These are phyloP conservation scores for Verticillium tricorpus DNA, from an alignment of 2,329 filamentous ascomycete species.

Conservation along the genomic window DNA sequence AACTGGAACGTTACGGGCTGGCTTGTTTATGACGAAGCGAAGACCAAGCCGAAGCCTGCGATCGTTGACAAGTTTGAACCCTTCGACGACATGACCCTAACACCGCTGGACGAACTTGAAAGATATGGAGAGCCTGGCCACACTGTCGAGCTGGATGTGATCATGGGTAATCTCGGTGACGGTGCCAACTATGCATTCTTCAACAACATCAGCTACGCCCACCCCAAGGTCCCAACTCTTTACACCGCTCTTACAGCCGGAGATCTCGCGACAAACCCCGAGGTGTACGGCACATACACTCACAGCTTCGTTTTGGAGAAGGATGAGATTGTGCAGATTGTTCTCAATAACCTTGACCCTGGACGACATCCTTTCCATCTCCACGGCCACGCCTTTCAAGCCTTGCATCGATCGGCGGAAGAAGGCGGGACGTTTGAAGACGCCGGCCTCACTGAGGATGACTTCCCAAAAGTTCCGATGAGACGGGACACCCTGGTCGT, in stretches of 20 bases:
- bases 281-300: conserved; percentile 62
- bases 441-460: conserved; percentile 35
- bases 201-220: conserved; percentile 73
- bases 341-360: conserved; percentile 72
- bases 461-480: conserved; percentile 54
- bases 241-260: conserved; percentile 69
- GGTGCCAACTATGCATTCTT: conserved; percentile 61
- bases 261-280: conserved; percentile 51
- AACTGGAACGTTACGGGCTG: conserved; percentile 67
- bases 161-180: conserved; percentile 56
- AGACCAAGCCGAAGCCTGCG: conserved; percentile 44
- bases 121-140: conserved; percentile 59
- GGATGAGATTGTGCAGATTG: conserved; percentile 64
- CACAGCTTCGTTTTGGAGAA: conserved; percentile 65
- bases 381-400: conserved; percentile 73
- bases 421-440: conserved; percentile 52
- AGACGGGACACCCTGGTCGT: conserved; percentile 65
- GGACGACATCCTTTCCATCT: conserved; percentile 73
- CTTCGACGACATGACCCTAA: conserved; percentile 69
- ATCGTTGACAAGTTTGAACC: conserved; percentile 57
- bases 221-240: conserved; percentile 72
- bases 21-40: conserved; percentile 51
- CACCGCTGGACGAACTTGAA: conserved; percentile 61
- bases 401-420: conserved; percentile 55
- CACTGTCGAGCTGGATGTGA: conserved; percentile 57